phyloP scores from a whole-genome alignment of 2,329 filamentous ascomycete genomes.

The Alternaria metachromatica region DNA sequence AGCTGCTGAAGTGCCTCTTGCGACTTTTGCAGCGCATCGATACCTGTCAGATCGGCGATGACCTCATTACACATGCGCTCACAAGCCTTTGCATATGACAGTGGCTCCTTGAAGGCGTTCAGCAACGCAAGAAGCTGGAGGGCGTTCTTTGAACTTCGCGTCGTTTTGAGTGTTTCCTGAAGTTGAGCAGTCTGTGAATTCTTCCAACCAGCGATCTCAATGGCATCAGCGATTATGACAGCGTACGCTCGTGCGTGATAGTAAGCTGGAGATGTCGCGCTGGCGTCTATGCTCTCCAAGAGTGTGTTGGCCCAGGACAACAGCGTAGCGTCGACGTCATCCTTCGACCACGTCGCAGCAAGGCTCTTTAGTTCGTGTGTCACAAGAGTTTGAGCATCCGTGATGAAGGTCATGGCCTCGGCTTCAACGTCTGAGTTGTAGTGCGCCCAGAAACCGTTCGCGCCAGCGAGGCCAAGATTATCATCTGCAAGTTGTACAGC shows the following conservation, averaged over 20 bases:
- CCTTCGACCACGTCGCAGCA: conserved; percentile 18
- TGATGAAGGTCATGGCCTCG: conserved; percentile 61
- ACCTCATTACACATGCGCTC: conserved; percentile 65
- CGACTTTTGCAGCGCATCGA: conserved; percentile 54
- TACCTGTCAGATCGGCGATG: conserved; percentile 64
- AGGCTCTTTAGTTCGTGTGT: conserved; percentile 49
- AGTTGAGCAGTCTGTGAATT: conserved; percentile 42
- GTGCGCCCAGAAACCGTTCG: conserved; percentile 61
- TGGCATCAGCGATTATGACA: conserved; percentile 46
- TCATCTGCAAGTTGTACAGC: conserved; percentile 65
- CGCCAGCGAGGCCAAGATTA: conserved; percentile 63
- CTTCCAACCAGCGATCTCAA: conserved; percentile 53
- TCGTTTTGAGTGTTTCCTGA: conserved; percentile 46
- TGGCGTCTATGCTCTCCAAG: conserved; percentile 30
- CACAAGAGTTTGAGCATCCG: conserved; percentile 58
- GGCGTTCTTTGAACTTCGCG: conserved; percentile 47
- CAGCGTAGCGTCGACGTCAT: conserved; percentile 25
- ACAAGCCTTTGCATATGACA: conserved; percentile 57
- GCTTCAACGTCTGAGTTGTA: conserved; percentile 58
- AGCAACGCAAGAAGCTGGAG: conserved; percentile 58
- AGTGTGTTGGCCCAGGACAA: conserved; percentile 32
- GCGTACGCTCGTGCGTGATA: conserved; percentile 52
- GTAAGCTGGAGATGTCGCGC: conserved; percentile 44
- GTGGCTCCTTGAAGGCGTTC: conserved; percentile 56
- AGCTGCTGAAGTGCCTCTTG: conserved; percentile 58